A percentile compares a stretch with the other conserved stretches of the same genome.
These are phyloP conservation scores for Cystobasidium slooffiae DNA, from an alignment of 1,284 basidiomycete genomes.

Conservation along the genomic window DNA sequence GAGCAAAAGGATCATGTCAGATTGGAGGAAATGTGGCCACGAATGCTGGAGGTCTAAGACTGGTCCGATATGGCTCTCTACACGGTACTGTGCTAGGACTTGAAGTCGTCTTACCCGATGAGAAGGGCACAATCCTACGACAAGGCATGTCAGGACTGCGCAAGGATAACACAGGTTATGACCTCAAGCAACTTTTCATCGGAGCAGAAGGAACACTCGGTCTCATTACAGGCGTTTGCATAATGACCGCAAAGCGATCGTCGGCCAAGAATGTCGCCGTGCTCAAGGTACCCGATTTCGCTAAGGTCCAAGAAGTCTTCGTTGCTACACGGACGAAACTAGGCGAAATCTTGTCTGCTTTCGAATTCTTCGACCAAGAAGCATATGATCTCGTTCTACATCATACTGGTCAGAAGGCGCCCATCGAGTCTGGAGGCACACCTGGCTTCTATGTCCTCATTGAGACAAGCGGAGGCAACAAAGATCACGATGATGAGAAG, in stretches of 20 bases:
- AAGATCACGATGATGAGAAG: conserved; percentile 98
- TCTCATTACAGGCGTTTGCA: conserved; percentile 91
- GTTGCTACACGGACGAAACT: conserved; percentile 69
- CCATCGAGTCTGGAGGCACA: conserved; percentile 57
- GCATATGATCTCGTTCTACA: conserved; percentile 76
- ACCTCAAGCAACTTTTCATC: conserved; percentile 98
- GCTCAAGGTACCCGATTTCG: conserved; percentile 63
- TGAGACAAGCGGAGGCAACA: conserved; percentile 92
- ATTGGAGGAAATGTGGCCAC: conserved; percentile 98
- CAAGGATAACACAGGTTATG: conserved; percentile 99
- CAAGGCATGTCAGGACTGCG: conserved; percentile 69
- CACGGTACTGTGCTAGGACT: conserved; percentile 96
- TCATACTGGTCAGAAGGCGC: conserved; percentile 62
- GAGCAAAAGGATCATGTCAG: conserved; percentile 98
- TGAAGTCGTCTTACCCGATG: conserved; percentile 94
- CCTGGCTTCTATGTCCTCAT: conserved; percentile 78
- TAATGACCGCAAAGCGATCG: conserved; percentile 89
- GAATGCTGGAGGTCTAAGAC: conserved; percentile 92
- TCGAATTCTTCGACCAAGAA: conserved; percentile 92
- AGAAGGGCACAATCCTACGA: conserved; percentile 77
- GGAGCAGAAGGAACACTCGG: conserved; percentile 96
- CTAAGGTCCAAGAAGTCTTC: conserved; percentile 63
- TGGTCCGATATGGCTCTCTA: conserved; percentile 91
- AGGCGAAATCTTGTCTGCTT: conserved; percentile 95
- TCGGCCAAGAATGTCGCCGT: conserved; percentile 64